These are phyloP conservation scores for Solanum bukasovii DNA, from an alignment of 257 asterid genomes.

Conservation along the genomic window DNA sequence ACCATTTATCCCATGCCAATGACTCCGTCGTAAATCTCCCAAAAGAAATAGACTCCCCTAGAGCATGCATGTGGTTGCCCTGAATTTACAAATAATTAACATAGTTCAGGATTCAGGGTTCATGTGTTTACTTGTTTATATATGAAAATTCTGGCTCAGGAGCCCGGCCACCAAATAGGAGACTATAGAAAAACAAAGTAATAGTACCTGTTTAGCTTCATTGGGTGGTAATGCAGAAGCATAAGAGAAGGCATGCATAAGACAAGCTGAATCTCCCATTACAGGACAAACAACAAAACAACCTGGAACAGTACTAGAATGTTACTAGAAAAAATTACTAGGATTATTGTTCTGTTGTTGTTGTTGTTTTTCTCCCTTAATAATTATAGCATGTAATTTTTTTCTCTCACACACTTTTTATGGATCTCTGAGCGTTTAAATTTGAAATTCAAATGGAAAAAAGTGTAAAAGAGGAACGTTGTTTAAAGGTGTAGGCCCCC, in stretches of 20 bases:
- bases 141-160: neutral
- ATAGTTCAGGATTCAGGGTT: neutral
- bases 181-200: neutral
- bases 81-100: constrained; percentile 8
- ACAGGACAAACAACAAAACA: neutral
- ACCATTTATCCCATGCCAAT: constrained; percentile 85
- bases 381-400: neutral
- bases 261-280: constrained; percentile 83
- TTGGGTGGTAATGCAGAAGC: constrained; percentile 56
- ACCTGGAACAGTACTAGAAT: neutral
- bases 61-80: constrained; percentile 59
- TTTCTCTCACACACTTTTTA: neutral
- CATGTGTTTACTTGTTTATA: neutral
- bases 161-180: neutral
- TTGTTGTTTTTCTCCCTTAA: neutral
- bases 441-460: constrained; percentile 67
- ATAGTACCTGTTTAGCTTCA: constrained; percentile 52
- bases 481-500: neutral
- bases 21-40: constrained; percentile 71
- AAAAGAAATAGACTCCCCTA: constrained; percentile 82
- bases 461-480: neutral
- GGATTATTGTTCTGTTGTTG: neutral
- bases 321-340: neutral
- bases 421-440: constrained; percentile 4
- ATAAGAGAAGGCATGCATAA: constrained; percentile 66